These are phyloP conservation scores for Trametes pubescens DNA, from an alignment of 1,284 basidiomycete species.

Conservation along the genomic window DNA sequence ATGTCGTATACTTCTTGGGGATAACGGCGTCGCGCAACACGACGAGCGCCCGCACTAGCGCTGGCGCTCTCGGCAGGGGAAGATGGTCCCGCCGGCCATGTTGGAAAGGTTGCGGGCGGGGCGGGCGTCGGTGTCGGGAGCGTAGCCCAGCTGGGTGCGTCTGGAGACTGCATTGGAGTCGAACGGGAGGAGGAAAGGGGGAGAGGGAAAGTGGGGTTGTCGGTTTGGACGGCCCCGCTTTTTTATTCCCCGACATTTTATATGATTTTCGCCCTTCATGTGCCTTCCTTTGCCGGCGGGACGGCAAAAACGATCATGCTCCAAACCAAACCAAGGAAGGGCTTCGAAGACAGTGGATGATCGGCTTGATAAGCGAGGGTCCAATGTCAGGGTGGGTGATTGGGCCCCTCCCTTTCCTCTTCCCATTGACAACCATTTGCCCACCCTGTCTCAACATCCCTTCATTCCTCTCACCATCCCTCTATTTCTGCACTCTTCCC, in stretches of 20 bases:
- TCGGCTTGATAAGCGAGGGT: conserved; percentile 19
- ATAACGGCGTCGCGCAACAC: conserved; percentile 4
- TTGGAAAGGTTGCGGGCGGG: neutral
- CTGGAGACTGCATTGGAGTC: conserved; percentile 3
- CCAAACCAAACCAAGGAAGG: conserved; percentile 1
- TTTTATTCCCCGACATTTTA: conserved; percentile 4
- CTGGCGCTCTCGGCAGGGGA: neutral
- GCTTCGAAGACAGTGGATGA: conserved; percentile 3
- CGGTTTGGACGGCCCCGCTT: neutral
- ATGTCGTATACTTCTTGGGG: conserved; percentile 20
- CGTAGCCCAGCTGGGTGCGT: conserved; percentile 19
- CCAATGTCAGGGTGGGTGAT: conserved; percentile 2
- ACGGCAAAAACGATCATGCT: conserved; percentile 11
- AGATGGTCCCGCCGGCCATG: neutral
- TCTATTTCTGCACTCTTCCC: neutral
- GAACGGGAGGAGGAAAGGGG: neutral
- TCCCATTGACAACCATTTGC: conserved; percentile 1
- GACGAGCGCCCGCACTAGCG: conserved; percentile 6
- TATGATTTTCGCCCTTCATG: neutral
- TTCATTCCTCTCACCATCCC: neutral
- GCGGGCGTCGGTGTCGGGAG: neutral
- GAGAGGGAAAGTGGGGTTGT: neutral
- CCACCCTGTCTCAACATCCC: neutral
- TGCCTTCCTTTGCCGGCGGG: neutral
- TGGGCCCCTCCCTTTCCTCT: neutral